phyloP scores from a whole-genome alignment of 805 yeast genomes.

The Sugiyamaella floridensis region DNA sequence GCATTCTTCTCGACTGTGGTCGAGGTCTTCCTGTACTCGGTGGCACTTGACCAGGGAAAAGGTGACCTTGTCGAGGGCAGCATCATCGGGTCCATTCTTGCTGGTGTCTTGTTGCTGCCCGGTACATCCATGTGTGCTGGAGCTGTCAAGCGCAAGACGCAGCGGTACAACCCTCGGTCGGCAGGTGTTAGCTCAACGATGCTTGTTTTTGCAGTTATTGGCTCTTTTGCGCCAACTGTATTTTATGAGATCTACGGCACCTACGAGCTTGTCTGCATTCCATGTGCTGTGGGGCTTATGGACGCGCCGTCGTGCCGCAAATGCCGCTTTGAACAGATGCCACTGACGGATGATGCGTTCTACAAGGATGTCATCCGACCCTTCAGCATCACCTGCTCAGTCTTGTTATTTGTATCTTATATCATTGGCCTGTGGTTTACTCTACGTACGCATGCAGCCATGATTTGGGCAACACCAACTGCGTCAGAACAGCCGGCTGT shows the following conservation, averaged over 20 bases:
- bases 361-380: constrained; percentile 71
- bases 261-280: constrained; percentile 65
- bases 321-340: constrained; percentile 75
- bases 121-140: constrained; percentile 98
- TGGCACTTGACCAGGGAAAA: constrained; percentile 78
- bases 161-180: constrained; percentile 88
- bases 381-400: constrained; percentile 71
- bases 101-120: constrained; percentile 85
- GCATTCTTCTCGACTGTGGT: constrained; percentile 96
- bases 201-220: constrained; percentile 83
- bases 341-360: constrained; percentile 58
- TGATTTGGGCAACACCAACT: constrained; percentile 81
- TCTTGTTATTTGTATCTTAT: constrained; percentile 75
- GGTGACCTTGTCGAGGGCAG: constrained; percentile 93
- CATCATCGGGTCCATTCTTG: constrained; percentile 86
- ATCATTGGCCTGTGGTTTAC: constrained; percentile 88
- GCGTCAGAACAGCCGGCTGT: constrained; percentile 28
- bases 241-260: constrained; percentile 86
- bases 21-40: constrained; percentile 86
- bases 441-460: constrained; percentile 89
- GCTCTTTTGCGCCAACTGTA: constrained; percentile 87
- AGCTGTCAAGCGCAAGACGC: constrained; percentile 86
- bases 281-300: constrained; percentile 35
- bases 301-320: constrained; percentile 40
- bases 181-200: constrained; percentile 97